Percentiles rank a stretch among this genome's conserved stretches.
These are phyloP conservation scores for Russula olivacea DNA, from an alignment of 768 basidiomycete species.

Conservation along the genomic window DNA sequence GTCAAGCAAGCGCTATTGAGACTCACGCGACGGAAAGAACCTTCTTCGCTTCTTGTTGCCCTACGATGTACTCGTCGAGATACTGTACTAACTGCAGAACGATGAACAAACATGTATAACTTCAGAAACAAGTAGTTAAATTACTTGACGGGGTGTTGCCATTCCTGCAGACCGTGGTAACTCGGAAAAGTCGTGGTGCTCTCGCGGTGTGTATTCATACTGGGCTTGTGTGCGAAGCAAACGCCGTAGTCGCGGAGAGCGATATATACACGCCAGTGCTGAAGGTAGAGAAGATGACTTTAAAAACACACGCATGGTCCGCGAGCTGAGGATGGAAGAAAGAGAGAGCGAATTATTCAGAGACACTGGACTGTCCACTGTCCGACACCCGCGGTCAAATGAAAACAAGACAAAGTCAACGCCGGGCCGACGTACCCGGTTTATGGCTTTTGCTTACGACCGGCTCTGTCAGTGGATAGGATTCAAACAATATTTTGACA, in stretches of 20 bases:
- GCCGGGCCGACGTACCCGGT: neutral
- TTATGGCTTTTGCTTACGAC: too few relatives aligned
- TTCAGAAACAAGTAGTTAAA: neutral
- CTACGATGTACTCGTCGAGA: conserved; percentile 84
- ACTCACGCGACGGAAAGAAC: conserved; percentile 90
- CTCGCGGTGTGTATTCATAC: conserved; percentile 21
- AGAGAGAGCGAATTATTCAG: neutral
- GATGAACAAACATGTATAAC: conserved; percentile 1
- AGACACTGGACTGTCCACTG: neutral
- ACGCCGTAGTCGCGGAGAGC: conserved; percentile 6
- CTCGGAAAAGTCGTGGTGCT: conserved; percentile 10
- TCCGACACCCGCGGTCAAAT: neutral
- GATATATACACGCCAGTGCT: neutral
- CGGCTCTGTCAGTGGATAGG: too few relatives aligned
- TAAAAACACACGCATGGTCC: conserved; percentile 5
- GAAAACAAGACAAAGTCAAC: neutral
- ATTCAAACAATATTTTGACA: too few relatives aligned
- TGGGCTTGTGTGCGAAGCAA: conserved; percentile 24
- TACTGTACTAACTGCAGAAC: conserved; percentile 65
- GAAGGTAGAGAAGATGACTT: neutral
- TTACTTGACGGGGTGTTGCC: conserved; percentile 50
- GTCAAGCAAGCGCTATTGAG: neutral
- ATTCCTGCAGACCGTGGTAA: conserved; percentile 18
- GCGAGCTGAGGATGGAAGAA: neutral
- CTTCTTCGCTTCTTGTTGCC: conserved; percentile 91